phyloP scores from a whole-genome alignment of 1,284 basidiomycete species.

The Ustilago lituana region DNA sequence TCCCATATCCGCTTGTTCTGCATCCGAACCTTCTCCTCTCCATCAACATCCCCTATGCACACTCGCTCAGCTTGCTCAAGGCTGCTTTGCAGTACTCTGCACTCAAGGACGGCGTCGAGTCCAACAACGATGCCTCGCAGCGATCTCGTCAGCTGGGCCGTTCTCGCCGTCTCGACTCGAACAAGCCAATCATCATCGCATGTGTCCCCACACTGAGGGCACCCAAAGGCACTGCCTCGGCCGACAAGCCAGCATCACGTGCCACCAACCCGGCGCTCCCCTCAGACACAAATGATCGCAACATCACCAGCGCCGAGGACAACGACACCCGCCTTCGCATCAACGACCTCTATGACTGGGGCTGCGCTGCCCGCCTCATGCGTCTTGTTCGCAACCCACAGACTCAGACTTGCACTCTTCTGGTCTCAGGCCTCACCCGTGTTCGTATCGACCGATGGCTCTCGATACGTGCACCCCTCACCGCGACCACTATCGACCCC shows the following conservation, averaged over 20 bases:
- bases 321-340: slow-evolving; percentile 47
- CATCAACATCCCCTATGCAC: slow-evolving; percentile 60
- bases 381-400: slow-evolving; percentile 62
- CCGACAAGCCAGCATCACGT: slow-evolving; percentile 37
- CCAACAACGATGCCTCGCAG: slow-evolving; percentile 28
- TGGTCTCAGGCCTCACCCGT: slow-evolving; percentile 61
- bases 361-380: slow-evolving; percentile 61
- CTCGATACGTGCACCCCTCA: slow-evolving; percentile 57
- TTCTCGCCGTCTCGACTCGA: slow-evolving; percentile 35
- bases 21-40: slow-evolving; percentile 64
- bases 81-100: slow-evolving; percentile 58
- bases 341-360: slow-evolving; percentile 60
- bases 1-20: slow-evolving; percentile 64
- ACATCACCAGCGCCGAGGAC: slow-evolving; percentile 34
- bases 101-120: slow-evolving; percentile 28
- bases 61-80: slow-evolving; percentile 64
- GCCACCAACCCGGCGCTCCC: slow-evolving; percentile 44
- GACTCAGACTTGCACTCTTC: slow-evolving; percentile 60
- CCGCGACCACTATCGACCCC: slow-evolving; percentile 55
- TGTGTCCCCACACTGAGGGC: slow-evolving; percentile 56
- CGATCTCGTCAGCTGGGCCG: slow-evolving; percentile 18
- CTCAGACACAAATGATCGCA: slow-evolving; percentile 23
- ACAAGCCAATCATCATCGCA: slow-evolving; percentile 57
- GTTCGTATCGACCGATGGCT: slow-evolving; percentile 62
- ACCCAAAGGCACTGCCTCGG: slow-evolving; percentile 46